Evolutionary conservation across 148 eudicot genomes (phyloP), one percentile per base, ranked within the genome.

Genomic region (Selenicereus undatus): DNA sequence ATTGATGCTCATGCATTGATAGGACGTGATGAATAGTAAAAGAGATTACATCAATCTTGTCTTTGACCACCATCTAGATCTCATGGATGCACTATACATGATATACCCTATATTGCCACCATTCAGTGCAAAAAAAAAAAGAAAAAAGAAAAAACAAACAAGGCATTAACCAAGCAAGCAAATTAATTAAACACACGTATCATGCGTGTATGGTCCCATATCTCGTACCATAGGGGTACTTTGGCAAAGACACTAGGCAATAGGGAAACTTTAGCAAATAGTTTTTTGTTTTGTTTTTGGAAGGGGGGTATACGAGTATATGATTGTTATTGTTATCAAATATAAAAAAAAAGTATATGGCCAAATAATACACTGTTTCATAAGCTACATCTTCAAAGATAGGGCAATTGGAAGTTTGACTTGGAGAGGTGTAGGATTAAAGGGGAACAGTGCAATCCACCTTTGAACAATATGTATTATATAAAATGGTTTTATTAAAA

Each of bases 371-470:
- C 68, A 64, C 66, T 64, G 68, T 64, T 64, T n/a, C 29, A 64
- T 64, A 64, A 26, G 27, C 27, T 64, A 56, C 2, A 56, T 56
- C 4, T 27, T 27, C 35, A 11, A 78, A 81, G 48, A 77, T 64
- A 27, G 73, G 64, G 68, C 77, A 69, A 30, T 17, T n/a, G 36
- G 79, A 72, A 52, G 30, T 26, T 81, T 26, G 3, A 66, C 16
- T 66, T 13, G 29, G 27, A 66, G 43, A 66, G 74, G 81, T 84
- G 86, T 84, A 24, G 43, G 58, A 65, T 73, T 65, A 77, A 77
- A 77, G 81, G 75, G 83, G 35, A 81, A 84, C 86, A 73, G n/a
- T 81, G 39, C 35, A 35, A 84, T 73, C 78, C 78, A 0, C 58
- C 3, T 17, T 11, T 52, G 4, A 52, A 12, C 18, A 39, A 7